Conservation (phyloP, 129 eudicot genomes). For the Centaurea solstitialis region DNA sequence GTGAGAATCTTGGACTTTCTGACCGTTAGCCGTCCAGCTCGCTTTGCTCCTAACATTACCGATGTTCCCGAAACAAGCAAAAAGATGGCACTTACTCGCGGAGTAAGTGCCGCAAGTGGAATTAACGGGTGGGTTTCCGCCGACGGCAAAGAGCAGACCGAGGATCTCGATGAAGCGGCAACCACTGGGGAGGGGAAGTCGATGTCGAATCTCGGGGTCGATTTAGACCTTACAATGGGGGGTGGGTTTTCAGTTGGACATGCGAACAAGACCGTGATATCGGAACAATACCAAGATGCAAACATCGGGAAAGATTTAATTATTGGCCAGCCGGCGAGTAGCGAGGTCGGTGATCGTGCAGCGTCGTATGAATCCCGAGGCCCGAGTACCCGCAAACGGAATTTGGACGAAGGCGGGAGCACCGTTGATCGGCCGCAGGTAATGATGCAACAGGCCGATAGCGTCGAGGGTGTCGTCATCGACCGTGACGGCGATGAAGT, state of each 20-base stretch:
- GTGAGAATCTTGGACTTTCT: slow-evolving; percentile 85
- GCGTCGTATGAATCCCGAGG: slow-evolving; percentile 91
- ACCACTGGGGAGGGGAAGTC: slow-evolving; percentile 66
- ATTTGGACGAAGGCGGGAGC: slow-evolving; percentile 89
- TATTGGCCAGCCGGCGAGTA: slow-evolving; percentile 78
- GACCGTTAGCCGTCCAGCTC: slow-evolving; percentile 73
- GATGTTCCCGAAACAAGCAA: slow-evolving; percentile 83
- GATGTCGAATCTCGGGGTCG: slow-evolving; percentile 63
- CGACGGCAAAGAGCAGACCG: slow-evolving; percentile 61
- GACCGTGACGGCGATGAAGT: slow-evolving; percentile 94
- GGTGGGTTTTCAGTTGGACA: slow-evolving; percentile 60
- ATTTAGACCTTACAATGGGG: slow-evolving; percentile 70
- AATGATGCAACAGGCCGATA: slow-evolving; percentile 64
- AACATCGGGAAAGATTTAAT: slow-evolving; percentile 63
- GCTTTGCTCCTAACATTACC: slow-evolving; percentile 56
- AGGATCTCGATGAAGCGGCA: slow-evolving; percentile 73
- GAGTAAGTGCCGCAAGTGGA: slow-evolving; percentile 94
- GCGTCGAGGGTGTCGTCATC: slow-evolving; percentile 80
- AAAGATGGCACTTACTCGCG: slow-evolving; percentile 72
- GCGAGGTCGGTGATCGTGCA: slow-evolving; percentile 95
- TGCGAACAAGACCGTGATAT: slow-evolving; percentile 31
- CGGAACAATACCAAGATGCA: slow-evolving; percentile 57
- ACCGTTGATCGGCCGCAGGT: slow-evolving; percentile 78
- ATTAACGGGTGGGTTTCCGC: slow-evolving; percentile 82
- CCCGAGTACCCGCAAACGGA: slow-evolving; percentile 80